Conservation (phyloP, 78 protist genomes). For the Carpediemonas membranifera region DNA sequence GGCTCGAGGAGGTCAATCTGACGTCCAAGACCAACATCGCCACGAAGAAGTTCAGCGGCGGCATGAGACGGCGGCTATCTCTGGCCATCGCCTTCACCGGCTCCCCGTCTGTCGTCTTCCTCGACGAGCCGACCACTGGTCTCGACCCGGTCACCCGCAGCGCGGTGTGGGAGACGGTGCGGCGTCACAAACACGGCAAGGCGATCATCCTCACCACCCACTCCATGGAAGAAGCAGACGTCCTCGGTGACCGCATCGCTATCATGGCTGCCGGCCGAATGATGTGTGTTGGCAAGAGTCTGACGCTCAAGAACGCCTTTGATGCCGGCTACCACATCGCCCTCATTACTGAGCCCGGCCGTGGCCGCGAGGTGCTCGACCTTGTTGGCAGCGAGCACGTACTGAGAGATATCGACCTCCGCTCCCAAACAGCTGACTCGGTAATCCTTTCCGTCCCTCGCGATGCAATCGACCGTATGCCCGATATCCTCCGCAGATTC, state of each 20-base stretch:
- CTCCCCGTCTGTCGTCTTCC: slow-evolving; percentile 39
- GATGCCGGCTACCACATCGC: neutral
- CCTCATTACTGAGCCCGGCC: neutral
- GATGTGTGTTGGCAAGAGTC: slow-evolving; percentile 17
- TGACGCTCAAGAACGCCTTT: neutral
- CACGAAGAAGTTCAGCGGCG: slow-evolving; percentile 55
- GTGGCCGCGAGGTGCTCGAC: neutral
- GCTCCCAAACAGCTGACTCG: too few species aligned
- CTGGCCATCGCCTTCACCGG: slow-evolving; percentile 63
- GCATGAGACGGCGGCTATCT: slow-evolving; percentile 69
- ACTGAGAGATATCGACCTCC: too few species aligned
- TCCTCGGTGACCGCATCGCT: slow-evolving; percentile 40
- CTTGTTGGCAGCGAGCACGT: too few species aligned
- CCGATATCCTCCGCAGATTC: too few species aligned
- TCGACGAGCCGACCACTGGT: slow-evolving; percentile 69
- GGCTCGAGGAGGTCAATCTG: slow-evolving; percentile 23
- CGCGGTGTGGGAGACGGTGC: slow-evolving; percentile 55
- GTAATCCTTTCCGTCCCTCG: too few species aligned
- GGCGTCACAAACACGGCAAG: slow-evolving; percentile 18
- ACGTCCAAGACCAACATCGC: slow-evolving; percentile 25
- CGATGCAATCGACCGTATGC: too few species aligned
- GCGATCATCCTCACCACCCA: slow-evolving; percentile 50
- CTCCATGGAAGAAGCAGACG: slow-evolving; percentile 57
- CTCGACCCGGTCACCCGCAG: slow-evolving; percentile 58
- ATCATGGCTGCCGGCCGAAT: slow-evolving; percentile 34